Evolutionary conservation across 139 green algal species (phyloP), one percentile per base, ranked within the genome.

Genomic region (Chlorella ohadii): DNA sequence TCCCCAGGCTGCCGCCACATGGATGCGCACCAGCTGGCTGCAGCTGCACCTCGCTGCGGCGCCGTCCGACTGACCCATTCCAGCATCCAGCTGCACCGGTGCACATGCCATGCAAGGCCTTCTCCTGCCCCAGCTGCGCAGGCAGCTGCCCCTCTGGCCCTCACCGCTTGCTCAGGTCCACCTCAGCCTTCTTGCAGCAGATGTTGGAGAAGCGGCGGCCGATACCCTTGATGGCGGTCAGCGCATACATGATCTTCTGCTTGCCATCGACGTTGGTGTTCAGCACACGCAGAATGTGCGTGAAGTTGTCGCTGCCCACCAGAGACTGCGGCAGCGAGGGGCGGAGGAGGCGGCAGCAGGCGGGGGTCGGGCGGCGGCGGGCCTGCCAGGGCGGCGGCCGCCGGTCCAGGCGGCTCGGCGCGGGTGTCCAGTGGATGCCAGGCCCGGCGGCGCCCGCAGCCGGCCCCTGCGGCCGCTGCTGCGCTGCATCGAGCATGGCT

Each of bases 211-310:
- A 99, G 71, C 97, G 93, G 80, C 97, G 94, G 56, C 97, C 97
- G 74, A 99, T 94, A 95, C 97, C 97, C 81, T 89, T 92, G 92
- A 99, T 99, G 88, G 96, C 88, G 34, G 97, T 99, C 90, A 99
- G 90, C 84, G 97, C 97, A 81, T 97, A 99, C 94, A 98, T 97
- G 78, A 98, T 96, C 91, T 99, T 99, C 88, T 96, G 88, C 90
- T 96, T 96, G 84, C 97, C 97, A 90, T 99, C 95, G 19, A 99
- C 96, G 93, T 99, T 99, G 84, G 97, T 99, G 92, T 99, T 99
- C 85, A 99, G 93, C 90, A 99, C 92, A 97, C 97, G 97, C 88
- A 99, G 88, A 92, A 99, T 99, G 93, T 99, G 97, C 95, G 98
- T 96, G 84, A 99, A 99, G 84, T 96, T 93, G 57, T 98, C 94